phyloP scores from a whole-genome alignment of 2,329 filamentous ascomycete species.

The Lachnum nothofagi region DNA sequence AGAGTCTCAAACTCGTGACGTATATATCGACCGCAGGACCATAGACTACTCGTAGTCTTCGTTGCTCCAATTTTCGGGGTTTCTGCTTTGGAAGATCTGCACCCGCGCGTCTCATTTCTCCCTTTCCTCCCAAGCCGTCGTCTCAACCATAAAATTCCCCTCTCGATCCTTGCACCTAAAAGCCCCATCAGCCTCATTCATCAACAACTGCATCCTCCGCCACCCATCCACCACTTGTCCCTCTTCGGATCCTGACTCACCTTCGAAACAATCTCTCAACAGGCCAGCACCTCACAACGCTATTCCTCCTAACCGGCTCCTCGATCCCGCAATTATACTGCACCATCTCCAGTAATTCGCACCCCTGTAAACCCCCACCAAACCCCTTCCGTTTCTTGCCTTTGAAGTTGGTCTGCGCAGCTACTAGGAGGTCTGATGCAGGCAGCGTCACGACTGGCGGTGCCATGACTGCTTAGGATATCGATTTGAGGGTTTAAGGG shows the following conservation, averaged over 20 bases:
- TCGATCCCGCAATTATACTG: slow-evolving; percentile 58
- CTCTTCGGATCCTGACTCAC: slow-evolving; percentile 37
- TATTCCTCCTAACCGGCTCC: slow-evolving; percentile 41
- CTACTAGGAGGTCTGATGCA: slow-evolving; percentile 45
- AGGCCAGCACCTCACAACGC: slow-evolving; percentile 50
- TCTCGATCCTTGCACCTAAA: slow-evolving; percentile 54
- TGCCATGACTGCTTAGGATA: slow-evolving; percentile 41
- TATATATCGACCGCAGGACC: too few relatives aligned
- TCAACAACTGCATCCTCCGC: neutral
- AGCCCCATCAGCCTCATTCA: slow-evolving; percentile 1
- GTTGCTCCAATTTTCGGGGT: neutral
- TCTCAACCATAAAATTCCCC: slow-evolving; percentile 56
- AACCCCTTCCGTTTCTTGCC: slow-evolving; percentile 45
- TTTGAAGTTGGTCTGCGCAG: slow-evolving; percentile 44
- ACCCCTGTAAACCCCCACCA: slow-evolving; percentile 49
- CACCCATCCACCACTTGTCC: neutral
- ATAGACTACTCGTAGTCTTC: neutral
- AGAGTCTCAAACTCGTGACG: too few relatives aligned
- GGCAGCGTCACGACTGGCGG: slow-evolving; percentile 53
- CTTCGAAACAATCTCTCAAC: slow-evolving; percentile 56
- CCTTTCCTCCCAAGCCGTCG: slow-evolving; percentile 53
- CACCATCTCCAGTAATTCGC: slow-evolving; percentile 53
- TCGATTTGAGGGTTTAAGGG: neutral
- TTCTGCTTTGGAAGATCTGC: too few relatives aligned
- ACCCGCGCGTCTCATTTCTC: slow-evolving; percentile 5